Base-by-base conservation (phyloP, 2,329 filamentous ascomycete genomes). In the Verticillium longisporum region DNA sequence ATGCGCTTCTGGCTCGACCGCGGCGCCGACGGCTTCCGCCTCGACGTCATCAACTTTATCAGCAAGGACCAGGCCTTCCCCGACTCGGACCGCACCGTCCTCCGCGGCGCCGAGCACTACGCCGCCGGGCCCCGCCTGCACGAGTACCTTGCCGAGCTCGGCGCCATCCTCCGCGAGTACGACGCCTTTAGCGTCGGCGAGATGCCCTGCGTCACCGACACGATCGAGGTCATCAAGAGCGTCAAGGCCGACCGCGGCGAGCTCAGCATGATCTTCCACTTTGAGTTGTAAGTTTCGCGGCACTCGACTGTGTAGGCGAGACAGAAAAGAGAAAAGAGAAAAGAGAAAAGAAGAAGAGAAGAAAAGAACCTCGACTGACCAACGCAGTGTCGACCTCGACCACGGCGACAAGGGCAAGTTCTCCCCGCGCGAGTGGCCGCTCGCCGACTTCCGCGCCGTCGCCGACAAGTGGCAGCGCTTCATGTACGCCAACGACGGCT, bases 1-100 rank as follows among this genome's bases (percentile, higher is more conserved):
- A 88, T 91, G 79, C 80, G 82, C 26, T 92, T 92, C 74, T 92
- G 89, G 89, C 81, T 92, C 1, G 79, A 89, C 63, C 83, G 83
- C 45, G 88, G 88, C 2, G 82, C 84, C 0, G 83, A 87, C 61
- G 87, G 87, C 3, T 89, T 88, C 75, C 80, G 86, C 41, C 82
- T 88, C 74, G 86, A 89, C 65, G 85, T 87, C 53, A 87, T 88
- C 72, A 88, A 88, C 72, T 84, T 88, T 70, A 82, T 88, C 67
- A 86, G 82, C 72, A 89, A 89, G 68, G 78, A 83, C 33, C 81
- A 81, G 59, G 71, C 72, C 0, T 83, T 86, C 64, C 83, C 83
- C 0, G 80, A 86, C 69, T 77, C 76, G 10, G 66, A 72, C 10
- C 66, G 67, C 55, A 61, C 63, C 36, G 70, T 77, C 11, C 70